Evolutionary conservation across 83 land plant genomes (phyloP).

Genomic region (Thuja plicata): DNA sequence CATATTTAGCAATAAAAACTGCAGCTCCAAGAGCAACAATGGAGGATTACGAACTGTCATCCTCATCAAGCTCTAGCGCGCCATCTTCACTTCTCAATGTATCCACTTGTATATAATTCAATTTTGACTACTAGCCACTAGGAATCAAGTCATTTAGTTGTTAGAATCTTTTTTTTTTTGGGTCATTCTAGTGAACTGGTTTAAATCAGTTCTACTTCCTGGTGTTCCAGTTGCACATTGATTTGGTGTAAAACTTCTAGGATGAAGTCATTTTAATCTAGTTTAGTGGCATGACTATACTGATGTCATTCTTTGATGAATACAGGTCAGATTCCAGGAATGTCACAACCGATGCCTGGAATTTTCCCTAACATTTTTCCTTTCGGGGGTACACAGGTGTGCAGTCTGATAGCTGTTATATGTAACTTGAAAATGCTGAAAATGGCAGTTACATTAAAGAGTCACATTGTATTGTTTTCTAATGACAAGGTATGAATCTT

Average conservation of each 20-base stretch:
- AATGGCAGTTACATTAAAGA: background rate
- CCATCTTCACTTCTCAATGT: too few species aligned
- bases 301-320: background rate
- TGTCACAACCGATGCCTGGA: conserved; percentile 38
- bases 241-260: background rate
- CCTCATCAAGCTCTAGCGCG: too few species aligned
- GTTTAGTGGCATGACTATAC: background rate
- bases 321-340: conserved; percentile 51
- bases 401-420: background rate
- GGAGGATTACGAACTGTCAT: too few species aligned
- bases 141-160: background rate
- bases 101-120: too few species aligned
- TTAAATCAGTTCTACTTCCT: background rate
- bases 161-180: background rate
- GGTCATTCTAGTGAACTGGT: background rate
- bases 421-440: background rate
- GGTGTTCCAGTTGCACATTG: background rate
- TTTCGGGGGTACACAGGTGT: conserved; percentile 60
- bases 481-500: background rate
- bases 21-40: too few species aligned
- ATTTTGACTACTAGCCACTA: background rate
- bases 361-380: conserved; percentile 59
- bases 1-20: too few species aligned
- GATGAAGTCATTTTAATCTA: background rate
- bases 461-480: background rate